Evolutionary conservation across 2,329 filamentous ascomycete species (phyloP).

Genomic region (Seiridium unicorne): DNA sequence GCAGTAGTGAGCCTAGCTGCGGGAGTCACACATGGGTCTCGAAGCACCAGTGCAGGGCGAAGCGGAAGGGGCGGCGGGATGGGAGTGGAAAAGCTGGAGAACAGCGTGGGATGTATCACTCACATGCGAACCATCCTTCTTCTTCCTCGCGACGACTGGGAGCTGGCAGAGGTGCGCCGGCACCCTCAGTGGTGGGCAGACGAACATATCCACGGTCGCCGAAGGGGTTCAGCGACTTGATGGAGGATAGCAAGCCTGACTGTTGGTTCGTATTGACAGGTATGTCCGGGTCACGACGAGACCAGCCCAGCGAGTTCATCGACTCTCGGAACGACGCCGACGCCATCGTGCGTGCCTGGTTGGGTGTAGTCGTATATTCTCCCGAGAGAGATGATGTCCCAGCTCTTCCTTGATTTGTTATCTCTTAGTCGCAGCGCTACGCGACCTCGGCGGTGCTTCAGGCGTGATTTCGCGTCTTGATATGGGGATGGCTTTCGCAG

Average conservation of each 20-base stretch:
- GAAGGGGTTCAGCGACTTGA: slow-evolving; percentile 88
- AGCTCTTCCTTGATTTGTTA: background rate
- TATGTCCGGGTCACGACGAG: slow-evolving; percentile 74
- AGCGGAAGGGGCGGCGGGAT: slow-evolving; percentile 25
- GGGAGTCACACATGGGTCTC: slow-evolving; percentile 42
- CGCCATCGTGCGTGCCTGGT: slow-evolving; percentile 59
- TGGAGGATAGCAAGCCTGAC: slow-evolving; percentile 73
- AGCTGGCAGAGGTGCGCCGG: slow-evolving; percentile 83
- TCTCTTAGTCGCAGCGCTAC: background rate
- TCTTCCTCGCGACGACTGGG: slow-evolving; percentile 86
- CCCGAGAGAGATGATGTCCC: background rate
- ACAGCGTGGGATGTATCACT: slow-evolving; percentile 49
- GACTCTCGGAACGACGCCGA: slow-evolving; percentile 89
- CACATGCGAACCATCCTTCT: slow-evolving; percentile 92
- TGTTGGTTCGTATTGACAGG: slow-evolving; percentile 71
- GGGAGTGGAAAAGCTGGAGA: slow-evolving; percentile 15
- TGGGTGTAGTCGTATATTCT: background rate
- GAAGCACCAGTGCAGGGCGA: slow-evolving; percentile 37
- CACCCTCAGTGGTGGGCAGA: slow-evolving; percentile 79
- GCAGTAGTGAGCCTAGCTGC: slow-evolving; percentile 14
- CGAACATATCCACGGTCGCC: slow-evolving; percentile 82
- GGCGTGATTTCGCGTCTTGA: background rate
- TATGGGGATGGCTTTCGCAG: slow-evolving; percentile 1
- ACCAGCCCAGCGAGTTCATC: slow-evolving; percentile 94
- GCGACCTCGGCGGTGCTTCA: background rate